A percentile compares a stretch with the other conserved stretches of the same genome.
These are phyloP conservation scores for Cutaneotrichosporon sp. DNA, from an alignment of 1,284 basidiomycete genomes.

Conservation along the genomic window DNA sequence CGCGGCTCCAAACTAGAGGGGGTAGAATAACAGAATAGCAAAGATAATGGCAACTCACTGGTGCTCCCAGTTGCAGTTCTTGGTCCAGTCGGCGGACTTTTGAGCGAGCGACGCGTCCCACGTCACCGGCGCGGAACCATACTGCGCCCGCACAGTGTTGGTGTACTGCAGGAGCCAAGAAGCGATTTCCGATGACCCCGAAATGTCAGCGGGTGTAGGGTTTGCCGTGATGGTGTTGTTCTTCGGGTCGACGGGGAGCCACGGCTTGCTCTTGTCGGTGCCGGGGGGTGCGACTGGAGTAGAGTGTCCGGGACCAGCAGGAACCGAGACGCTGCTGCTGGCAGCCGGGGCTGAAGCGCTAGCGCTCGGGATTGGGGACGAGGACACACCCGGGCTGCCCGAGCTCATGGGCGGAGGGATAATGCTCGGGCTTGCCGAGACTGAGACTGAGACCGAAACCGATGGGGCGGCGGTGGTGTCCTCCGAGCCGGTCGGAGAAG, in stretches of 20 bases:
- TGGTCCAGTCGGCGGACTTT: neutral
- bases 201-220: conserved; percentile 27
- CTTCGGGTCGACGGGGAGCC: conserved; percentile 54
- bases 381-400: no score
- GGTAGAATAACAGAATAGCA: neutral
- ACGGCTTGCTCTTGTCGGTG: conserved; percentile 34
- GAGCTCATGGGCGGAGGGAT: no score
- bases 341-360: neutral
- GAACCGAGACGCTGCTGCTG: neutral
- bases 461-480: no score
- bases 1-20: no score
- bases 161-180: conserved; percentile 14
- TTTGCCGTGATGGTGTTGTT: conserved; percentile 53
- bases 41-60: conserved; percentile 7
- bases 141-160: conserved; percentile 19
- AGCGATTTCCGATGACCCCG: conserved; percentile 7
- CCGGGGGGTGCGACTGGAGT: neutral
- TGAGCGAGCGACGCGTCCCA: conserved; percentile 16
- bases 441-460: no score
- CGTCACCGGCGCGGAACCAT: conserved; percentile 4
- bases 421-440: no score
- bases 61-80: conserved; percentile 9
- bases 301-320: neutral
- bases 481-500: no score
- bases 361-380: no score